Evolutionary conservation across 2,329 filamentous ascomycete species (phyloP).

Genomic region (Eutypa lata): DNA sequence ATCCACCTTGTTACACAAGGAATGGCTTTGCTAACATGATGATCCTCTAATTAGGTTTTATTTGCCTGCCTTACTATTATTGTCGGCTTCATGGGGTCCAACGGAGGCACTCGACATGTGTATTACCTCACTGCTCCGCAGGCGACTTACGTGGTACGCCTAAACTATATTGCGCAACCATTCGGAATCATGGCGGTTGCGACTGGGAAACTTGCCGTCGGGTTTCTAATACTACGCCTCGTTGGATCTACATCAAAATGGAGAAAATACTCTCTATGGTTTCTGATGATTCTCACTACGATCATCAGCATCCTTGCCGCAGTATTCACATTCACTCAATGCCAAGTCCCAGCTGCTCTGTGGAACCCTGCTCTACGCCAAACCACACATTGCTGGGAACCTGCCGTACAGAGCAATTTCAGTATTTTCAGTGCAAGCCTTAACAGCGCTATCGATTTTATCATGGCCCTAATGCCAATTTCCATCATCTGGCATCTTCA

Average conservation of each 20-base stretch:
- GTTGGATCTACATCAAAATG: not conserved
- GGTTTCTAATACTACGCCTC: slow-evolving; percentile 3
- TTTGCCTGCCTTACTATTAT: slow-evolving; percentile 1
- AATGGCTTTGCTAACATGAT: too few species aligned
- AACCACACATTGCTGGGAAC: slow-evolving; percentile 1
- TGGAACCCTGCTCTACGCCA: slow-evolving; percentile 3
- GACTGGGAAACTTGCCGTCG: slow-evolving; percentile 5
- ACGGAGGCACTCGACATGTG: not conserved
- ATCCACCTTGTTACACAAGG: too few species aligned
- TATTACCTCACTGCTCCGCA: not conserved
- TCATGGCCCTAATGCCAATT: slow-evolving; percentile 2
- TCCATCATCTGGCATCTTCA: slow-evolving; percentile 5
- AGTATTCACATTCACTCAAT: slow-evolving; percentile 7
- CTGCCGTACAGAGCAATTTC: not conserved
- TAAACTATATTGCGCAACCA: slow-evolving; percentile 2
- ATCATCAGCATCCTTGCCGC: not conserved
- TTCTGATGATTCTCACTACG: not conserved
- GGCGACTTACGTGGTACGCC: not conserved
- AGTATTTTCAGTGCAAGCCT: not conserved
- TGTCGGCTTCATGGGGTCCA: not conserved
- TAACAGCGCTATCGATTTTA: slow-evolving; percentile 3
- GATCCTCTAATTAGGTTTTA: too few species aligned
- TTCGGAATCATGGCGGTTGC: not conserved
- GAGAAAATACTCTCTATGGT: not conserved
- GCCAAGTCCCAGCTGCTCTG: slow-evolving; percentile 2